Percentiles rank a stretch among this genome's conserved stretches.
Evolutionary conservation across 192 early-diverging fungal species (phyloP).

Genomic region (Obelidium mucronatum): DNA sequence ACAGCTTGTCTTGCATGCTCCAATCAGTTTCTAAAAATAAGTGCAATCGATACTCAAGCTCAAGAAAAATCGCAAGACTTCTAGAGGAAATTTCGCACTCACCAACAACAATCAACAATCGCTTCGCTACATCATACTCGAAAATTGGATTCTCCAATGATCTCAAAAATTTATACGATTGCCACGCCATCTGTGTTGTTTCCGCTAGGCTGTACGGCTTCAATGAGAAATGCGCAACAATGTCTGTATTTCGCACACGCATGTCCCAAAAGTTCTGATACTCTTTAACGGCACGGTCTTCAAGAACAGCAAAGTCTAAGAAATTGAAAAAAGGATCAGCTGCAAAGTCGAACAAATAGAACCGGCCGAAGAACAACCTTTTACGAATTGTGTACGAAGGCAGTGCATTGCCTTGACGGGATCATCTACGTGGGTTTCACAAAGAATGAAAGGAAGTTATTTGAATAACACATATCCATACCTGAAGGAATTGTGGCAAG

Average conservation of each 20-base stretch:
- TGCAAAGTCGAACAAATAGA: background rate
- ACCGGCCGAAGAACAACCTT: background rate
- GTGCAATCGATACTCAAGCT: background rate
- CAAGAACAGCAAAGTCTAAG: constrained; percentile 9
- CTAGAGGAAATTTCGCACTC: background rate
- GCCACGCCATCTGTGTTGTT: constrained; percentile 10
- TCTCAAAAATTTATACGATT: background rate
- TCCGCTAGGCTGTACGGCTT: constrained; percentile 3
- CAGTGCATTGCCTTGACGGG: background rate
- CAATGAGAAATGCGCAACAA: background rate
- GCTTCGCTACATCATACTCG: background rate
- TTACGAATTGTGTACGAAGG: background rate
- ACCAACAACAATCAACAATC: constrained; percentile 9
- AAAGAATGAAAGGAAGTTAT: background rate
- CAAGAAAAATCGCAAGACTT: background rate
- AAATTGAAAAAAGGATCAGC: background rate
- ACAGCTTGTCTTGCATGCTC: constrained; percentile 14
- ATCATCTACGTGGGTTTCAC: background rate
- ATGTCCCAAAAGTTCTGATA: constrained; percentile 24
- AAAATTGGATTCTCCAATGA: background rate
- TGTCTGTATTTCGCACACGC: constrained; percentile 2
- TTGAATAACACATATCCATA: background rate
- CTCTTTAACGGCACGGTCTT: constrained; percentile 17
- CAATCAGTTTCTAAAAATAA: constrained; percentile 21
- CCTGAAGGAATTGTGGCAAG: background rate